Evolutionary conservation across 164 flowering plant species (phyloP).

Genomic region (Nymphaea colorata): DNA sequence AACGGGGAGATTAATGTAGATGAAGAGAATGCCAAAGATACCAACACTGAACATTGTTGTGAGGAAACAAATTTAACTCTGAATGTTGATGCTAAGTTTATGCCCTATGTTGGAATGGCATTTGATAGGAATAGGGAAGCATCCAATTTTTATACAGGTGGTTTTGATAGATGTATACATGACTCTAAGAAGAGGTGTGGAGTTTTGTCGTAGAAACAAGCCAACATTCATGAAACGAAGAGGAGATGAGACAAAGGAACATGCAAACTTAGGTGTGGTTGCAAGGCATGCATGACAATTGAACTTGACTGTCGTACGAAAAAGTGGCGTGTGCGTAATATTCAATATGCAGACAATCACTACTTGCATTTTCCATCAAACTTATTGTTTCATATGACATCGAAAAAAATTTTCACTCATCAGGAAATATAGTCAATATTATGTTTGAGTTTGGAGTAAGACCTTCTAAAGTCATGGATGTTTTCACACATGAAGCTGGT

Average conservation of each 20-base stretch:
- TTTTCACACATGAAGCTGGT: too few species aligned
- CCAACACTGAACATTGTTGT: too few species aligned
- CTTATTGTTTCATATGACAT: not conserved
- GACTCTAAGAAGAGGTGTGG: not conserved
- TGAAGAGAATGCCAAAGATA: too few species aligned
- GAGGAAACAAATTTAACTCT: too few species aligned
- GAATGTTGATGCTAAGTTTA: too few species aligned
- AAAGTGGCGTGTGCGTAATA: not conserved
- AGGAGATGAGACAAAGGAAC: not conserved
- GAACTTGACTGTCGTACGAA: not conserved
- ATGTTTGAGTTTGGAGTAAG: too few species aligned
- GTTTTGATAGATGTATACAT: not conserved
- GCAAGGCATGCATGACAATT: not conserved
- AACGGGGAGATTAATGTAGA: too few species aligned
- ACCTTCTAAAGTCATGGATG: too few species aligned
- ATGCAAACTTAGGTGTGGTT: not conserved
- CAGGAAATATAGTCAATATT: too few species aligned
- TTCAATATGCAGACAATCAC: not conserved
- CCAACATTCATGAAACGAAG: not conserved
- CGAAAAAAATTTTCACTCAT: too few species aligned
- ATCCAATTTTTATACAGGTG: not conserved
- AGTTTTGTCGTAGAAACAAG: not conserved
- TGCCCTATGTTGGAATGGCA: not conserved
- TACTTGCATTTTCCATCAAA: not conserved
- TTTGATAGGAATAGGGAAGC: not conserved